Base-by-base conservation (phyloP, 192 early-diverging fungal genomes). In the Backusella liffmaniae region DNA sequence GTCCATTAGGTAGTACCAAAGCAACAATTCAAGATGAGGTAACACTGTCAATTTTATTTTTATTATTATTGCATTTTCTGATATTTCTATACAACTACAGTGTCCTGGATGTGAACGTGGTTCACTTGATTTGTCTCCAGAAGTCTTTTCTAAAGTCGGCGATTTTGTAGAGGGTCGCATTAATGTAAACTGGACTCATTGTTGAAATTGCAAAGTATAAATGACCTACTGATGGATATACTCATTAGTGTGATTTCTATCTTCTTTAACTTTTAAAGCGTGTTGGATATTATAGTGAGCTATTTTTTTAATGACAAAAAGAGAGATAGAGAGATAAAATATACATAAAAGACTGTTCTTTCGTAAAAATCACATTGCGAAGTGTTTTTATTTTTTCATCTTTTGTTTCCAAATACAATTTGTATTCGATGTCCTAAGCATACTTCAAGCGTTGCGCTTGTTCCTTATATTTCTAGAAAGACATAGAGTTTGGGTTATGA, bases 11-110 rank as follows among this genome's bases (percentile, higher is more conserved):
- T 32, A 84, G 79, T 5, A 80, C 83, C 35, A 78, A 84, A 66
- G 88, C 83, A 1, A 85, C 83, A 23, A 77, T 90, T 18, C 81
- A 85, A 29, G 88, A 90, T 37, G 87, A 82, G 86, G 88, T 89
- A 86, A 44, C 71, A 41, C 29, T 49, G 8, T 51, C 30, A 42
- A 36, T 41, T 56, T 36, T 21, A 21, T 56, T 2, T 62, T 49
- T 42, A 71, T 30, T 29, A 39, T 36, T 51, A 34, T 53, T 7
- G 46, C 18, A 49, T 7, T 35, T 29, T 39, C 26, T 44, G 34
- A 72, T 35, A 59, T 77, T 73, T 78, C 29, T 67, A 21, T 56
- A 41, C 23, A 44, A 42, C 16, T 49, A 6, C 16, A 75, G 73
- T 75, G 73, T 73, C 72, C 71, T 30, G 75, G 75, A 5, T 80